These are phyloP conservation scores for Monosporozyma aerobia DNA, from an alignment of 805 yeast genomes.

Conservation along the genomic window DNA sequence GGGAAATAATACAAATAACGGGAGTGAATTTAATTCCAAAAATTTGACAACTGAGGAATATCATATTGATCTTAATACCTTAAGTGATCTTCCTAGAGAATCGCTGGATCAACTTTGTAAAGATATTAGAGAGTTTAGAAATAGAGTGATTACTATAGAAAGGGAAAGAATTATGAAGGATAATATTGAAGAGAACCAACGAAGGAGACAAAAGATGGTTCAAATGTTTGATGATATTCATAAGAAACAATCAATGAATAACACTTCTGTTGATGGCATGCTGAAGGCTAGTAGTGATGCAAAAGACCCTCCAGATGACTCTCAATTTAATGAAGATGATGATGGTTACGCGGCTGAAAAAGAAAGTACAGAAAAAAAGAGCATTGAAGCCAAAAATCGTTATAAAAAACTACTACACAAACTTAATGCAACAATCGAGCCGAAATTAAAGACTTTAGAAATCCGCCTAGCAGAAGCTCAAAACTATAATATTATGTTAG, in stretches of 20 bases:
- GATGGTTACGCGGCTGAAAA: slow-evolving; percentile 11
- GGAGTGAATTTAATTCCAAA: neutral
- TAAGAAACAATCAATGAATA: slow-evolving; percentile 2
- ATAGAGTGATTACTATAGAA: slow-evolving; percentile 45
- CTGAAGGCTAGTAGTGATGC: slow-evolving; percentile 1
- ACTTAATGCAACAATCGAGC: slow-evolving; percentile 13
- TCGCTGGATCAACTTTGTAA: slow-evolving; percentile 28
- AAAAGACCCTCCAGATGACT: slow-evolving; percentile 9
- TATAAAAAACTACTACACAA: slow-evolving; percentile 12
- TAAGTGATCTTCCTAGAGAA: slow-evolving; percentile 24
- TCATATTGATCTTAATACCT: slow-evolving; percentile 20
- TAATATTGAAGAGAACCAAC: slow-evolving; percentile 20
- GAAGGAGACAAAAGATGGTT: slow-evolving; percentile 20
- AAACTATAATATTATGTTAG: slow-evolving; percentile 12
- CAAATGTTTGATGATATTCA: slow-evolving; percentile 22
- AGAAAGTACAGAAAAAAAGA: slow-evolving; percentile 7
- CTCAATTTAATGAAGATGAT: slow-evolving; percentile 9
- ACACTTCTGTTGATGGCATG: neutral
- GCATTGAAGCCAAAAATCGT: slow-evolving; percentile 10
- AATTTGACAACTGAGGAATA: slow-evolving; percentile 9
- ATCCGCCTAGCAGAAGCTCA: slow-evolving; percentile 8
- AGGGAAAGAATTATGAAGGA: slow-evolving; percentile 41
- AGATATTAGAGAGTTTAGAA: slow-evolving; percentile 47
- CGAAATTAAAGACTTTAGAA: slow-evolving; percentile 10
- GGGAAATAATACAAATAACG: neutral